Percentiles rank a stretch among this genome's conserved stretches.
These are phyloP conservation scores for Fusarium sp. DNA, from an alignment of 2,329 filamentous ascomycete genomes.

Conservation along the genomic window DNA sequence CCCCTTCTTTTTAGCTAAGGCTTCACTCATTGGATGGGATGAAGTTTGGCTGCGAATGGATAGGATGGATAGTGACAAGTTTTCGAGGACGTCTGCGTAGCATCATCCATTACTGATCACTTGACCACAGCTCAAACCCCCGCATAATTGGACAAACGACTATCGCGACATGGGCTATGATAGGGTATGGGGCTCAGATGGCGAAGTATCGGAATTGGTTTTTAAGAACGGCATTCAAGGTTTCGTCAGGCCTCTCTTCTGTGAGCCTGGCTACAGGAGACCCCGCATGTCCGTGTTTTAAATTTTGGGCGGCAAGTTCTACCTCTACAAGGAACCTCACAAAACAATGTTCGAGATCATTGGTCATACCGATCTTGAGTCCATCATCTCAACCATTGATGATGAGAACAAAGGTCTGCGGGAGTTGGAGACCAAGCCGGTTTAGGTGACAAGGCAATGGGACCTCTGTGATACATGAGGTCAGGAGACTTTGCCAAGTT, in stretches of 20 bases:
- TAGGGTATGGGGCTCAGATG: not conserved
- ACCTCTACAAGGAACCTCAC: not conserved
- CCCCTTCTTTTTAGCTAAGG: not conserved
- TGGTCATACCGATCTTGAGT: not conserved
- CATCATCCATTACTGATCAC: not conserved
- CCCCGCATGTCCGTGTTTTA: not conserved
- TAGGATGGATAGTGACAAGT: not conserved
- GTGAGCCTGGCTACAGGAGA: not conserved
- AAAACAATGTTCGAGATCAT: not conserved
- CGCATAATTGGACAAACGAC: not conserved
- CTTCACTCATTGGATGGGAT: too few species aligned
- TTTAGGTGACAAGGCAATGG: not conserved
- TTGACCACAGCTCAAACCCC: not conserved
- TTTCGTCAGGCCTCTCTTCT: not conserved
- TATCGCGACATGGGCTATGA: not conserved
- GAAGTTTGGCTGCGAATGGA: not conserved
- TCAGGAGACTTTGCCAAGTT: not conserved
- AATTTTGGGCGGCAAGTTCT: not conserved
- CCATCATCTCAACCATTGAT: not conserved
- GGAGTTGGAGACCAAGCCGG: not conserved
- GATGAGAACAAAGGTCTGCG: not conserved
- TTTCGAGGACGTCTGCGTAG: fast-evolving
- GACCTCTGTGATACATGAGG: too few species aligned
- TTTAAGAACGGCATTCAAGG: not conserved
- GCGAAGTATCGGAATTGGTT: not conserved